Conservation (phyloP, 108 stramenopile genomes). For the Fragilaria radians region DNA sequence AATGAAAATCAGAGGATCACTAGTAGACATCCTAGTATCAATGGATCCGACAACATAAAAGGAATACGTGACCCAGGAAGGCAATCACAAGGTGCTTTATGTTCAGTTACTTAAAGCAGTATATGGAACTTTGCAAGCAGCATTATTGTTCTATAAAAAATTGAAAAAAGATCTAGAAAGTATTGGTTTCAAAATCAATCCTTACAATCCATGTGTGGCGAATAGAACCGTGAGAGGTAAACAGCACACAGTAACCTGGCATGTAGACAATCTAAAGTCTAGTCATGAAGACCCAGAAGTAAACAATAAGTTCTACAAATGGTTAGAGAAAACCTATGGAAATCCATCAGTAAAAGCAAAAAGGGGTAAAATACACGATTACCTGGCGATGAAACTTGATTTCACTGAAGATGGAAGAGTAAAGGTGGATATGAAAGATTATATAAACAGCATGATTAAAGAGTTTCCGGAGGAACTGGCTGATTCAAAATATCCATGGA, state of each 20-base stretch:
- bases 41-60: background rate
- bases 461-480: too few species aligned
- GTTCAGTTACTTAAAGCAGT: conserved; percentile 15
- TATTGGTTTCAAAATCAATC: conserved; percentile 30
- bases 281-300: too few species aligned
- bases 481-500: too few species aligned
- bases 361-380: too few species aligned
- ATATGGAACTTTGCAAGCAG: conserved; percentile 15
- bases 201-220: conserved; percentile 38
- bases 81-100: conserved; percentile 13
- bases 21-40: conserved; percentile 11
- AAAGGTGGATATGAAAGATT: too few species aligned
- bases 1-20: conserved; percentile 4
- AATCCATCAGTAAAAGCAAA: too few species aligned
- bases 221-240: conserved; percentile 14
- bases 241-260: conserved; percentile 22
- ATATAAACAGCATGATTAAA: too few species aligned
- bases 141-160: conserved; percentile 14
- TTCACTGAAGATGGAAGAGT: too few species aligned
- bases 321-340: too few species aligned
- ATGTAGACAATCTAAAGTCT: conserved; percentile 19
- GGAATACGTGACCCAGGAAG: conserved; percentile 5
- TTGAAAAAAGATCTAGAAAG: background rate
- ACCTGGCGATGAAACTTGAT: too few species aligned
- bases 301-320: too few species aligned